Conservation (phyloP, 371 early-diverging fungal species). For the Haplosporangium sp. region DNA sequence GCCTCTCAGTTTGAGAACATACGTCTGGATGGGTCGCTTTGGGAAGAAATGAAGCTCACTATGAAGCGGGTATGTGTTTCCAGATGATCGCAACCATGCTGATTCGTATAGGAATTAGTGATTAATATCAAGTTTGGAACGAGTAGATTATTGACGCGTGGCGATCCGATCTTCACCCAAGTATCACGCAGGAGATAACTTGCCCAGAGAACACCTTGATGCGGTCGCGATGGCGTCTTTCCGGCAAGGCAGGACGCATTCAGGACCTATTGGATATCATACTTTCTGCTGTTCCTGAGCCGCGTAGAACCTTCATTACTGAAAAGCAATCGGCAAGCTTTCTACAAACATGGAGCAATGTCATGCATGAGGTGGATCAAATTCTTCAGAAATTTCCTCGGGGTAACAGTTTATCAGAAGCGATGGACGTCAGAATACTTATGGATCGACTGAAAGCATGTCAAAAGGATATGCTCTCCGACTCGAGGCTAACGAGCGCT, state of each 20-base stretch:
- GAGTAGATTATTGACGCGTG: slow-evolving; percentile 30
- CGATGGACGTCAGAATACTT: background rate
- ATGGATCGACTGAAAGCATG: background rate
- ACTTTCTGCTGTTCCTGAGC: slow-evolving; percentile 15
- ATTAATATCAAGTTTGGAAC: too few relatives aligned
- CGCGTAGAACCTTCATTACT: background rate
- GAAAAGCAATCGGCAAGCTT: background rate
- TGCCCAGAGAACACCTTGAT: slow-evolving; percentile 27
- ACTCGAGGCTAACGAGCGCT: too few relatives aligned
- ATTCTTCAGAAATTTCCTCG: slow-evolving; percentile 8
- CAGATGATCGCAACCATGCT: too few relatives aligned
- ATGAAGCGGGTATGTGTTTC: slow-evolving; percentile 27
- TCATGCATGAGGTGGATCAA: slow-evolving; percentile 27
- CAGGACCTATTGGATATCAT: slow-evolving; percentile 42
- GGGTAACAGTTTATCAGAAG: slow-evolving; percentile 14
- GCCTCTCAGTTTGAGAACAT: slow-evolving; percentile 17
- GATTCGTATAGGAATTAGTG: too few relatives aligned
- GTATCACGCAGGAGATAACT: slow-evolving; percentile 11
- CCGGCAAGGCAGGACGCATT: slow-evolving; percentile 4
- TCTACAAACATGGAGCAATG: slow-evolving; percentile 26
- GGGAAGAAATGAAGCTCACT: slow-evolving; percentile 12
- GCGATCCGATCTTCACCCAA: slow-evolving; percentile 21
- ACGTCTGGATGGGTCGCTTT: slow-evolving; percentile 6
- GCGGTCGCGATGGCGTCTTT: slow-evolving; percentile 30
- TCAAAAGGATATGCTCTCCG: too few relatives aligned